Percentiles rank a stretch among this genome's conserved stretches.
Evolutionary conservation across 768 basidiomycete species (phyloP).

Genomic region (Boletales sp.): DNA sequence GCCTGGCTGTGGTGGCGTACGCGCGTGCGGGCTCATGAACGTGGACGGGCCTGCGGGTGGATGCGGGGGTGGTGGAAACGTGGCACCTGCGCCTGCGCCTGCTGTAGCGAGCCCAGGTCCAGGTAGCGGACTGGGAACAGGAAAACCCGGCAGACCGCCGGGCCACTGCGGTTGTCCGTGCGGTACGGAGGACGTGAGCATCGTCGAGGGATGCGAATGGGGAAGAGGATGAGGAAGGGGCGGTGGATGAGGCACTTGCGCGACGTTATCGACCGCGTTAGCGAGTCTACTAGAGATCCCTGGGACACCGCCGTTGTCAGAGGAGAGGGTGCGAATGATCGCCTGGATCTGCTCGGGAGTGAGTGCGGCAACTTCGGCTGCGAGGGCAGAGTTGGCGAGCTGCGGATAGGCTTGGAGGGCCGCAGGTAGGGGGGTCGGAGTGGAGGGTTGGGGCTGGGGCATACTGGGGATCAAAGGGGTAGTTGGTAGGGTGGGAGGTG

Average conservation of each 20-base stretch:
- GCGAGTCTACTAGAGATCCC: conserved; percentile 29
- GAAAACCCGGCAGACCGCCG: conserved; percentile 23
- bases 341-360: conserved; percentile 75
- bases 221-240: background rate
- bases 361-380: conserved; percentile 67
- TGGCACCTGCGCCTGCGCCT: background rate
- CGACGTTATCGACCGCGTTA: conserved; percentile 21
- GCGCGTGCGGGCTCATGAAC: conserved; percentile 16
- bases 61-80: background rate
- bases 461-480: conserved; percentile 5
- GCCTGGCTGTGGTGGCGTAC: conserved; percentile 23
- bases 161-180: conserved; percentile 19
- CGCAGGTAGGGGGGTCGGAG: conserved; percentile 19
- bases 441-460: conserved; percentile 10
- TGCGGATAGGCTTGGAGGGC: conserved; percentile 31
- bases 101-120: conserved; percentile 1
- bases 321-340: conserved; percentile 56
- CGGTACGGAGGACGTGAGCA: conserved; percentile 8
- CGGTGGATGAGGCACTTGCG: conserved; percentile 10
- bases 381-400: conserved; percentile 50
- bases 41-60: conserved; percentile 4
- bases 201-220: conserved; percentile 13
- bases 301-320: conserved; percentile 34
- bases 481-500: conserved; percentile 32
- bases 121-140: conserved; percentile 6